Base-by-base conservation (phyloP, 805 yeast species). In the Schwanniomyces vanrijiae region DNA sequence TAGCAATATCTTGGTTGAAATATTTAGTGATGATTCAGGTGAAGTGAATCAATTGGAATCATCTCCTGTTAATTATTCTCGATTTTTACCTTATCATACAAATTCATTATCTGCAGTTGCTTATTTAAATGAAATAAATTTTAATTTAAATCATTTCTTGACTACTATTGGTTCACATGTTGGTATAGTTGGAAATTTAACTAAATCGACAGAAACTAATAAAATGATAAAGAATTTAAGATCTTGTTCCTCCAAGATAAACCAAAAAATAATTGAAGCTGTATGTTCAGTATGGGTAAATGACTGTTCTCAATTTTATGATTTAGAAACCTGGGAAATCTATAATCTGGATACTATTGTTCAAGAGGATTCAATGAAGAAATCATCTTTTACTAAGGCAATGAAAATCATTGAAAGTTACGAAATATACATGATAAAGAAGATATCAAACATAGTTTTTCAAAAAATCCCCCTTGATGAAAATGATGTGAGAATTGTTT, bases 281-380 rank as follows among this genome's bases (percentile, higher is more conserved):
- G 53, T 65, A 2, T 73, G 77, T 52, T 62, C 76, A 3, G 69
- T 68, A 0, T 73, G 77, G 77, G 71, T 72, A 3, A 73, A 73
- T 48, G 78, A 73, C 49, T 71, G 76, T 50, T 61, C 73, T 2
- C 78, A 73, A 48, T 67, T 73, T 34, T 70, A 68, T 51, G 76
- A 71, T 42, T 55, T 73, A n/a, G 77, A 73, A 46, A 62, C 60
- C 37, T 73, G 76, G 77, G 73, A 64, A 34, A 60, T 61, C 24
- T 62, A 60, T 37, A 47, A 47, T 16, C 22, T n/a, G 39, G 19
- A 31, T 22, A 14, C 28, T 18, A 19, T 31, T 14, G 41, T 24
- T n/a, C 28, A 22, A 14, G 44, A 21, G 31, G 25, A 20, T 34
- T 48, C 44, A 4, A 42, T 35, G 11, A 44, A 40, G 38, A 33